Evolutionary conservation across 306 rosid species (phyloP).

Genomic region (Prunus salicina): DNA sequence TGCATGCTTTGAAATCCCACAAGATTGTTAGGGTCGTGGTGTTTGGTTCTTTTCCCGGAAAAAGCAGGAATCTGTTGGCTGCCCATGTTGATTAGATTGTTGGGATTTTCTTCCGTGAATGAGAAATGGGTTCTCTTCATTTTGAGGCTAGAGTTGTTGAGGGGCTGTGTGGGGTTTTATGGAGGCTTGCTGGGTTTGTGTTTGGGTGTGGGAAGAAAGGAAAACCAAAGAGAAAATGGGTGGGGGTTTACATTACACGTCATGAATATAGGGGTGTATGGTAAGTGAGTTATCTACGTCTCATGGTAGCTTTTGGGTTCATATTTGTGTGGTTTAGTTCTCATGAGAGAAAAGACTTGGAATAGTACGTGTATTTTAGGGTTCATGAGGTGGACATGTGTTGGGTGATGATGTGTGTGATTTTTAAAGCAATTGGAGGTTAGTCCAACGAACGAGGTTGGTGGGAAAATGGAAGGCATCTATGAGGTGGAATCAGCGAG

Average conservation of each 20-base stretch:
- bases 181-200: not conserved
- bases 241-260: slow-evolving; percentile 52
- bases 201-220: not conserved
- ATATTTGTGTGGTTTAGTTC: slow-evolving; percentile 41
- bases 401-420: not conserved
- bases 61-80: slow-evolving; percentile 12
- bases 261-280: slow-evolving; percentile 39
- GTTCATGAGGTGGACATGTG: slow-evolving; percentile 34
- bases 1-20: not conserved
- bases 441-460: not conserved
- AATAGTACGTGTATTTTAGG: slow-evolving; percentile 22
- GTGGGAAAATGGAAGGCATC: not conserved
- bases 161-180: not conserved
- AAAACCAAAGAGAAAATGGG: slow-evolving; percentile 11
- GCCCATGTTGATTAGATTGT: not conserved
- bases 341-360: slow-evolving; percentile 1
- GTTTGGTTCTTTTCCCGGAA: slow-evolving; percentile 29
- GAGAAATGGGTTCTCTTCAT: slow-evolving; percentile 7
- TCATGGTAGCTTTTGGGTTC: slow-evolving; percentile 17
- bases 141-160: not conserved
- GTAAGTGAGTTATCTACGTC: slow-evolving; percentile 47
- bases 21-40: not conserved
- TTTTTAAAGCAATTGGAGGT: not conserved
- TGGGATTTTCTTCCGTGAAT: slow-evolving; percentile 32
- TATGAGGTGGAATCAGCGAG: not conserved